These are phyloP conservation scores for Salix udensis DNA, from an alignment of 345 rosid species.

Conservation along the genomic window DNA sequence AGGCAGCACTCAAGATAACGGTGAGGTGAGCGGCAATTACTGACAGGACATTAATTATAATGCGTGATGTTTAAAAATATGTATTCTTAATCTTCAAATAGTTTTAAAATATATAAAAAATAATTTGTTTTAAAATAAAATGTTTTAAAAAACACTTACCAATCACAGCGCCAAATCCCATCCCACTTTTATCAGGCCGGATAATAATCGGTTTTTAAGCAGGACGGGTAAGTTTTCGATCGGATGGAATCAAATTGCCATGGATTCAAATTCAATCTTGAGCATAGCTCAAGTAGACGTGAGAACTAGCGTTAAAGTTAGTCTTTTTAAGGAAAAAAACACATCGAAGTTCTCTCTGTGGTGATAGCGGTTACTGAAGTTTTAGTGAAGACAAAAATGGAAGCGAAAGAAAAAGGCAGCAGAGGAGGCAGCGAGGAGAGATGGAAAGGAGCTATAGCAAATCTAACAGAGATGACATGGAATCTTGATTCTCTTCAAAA, in stretches of 20 bases:
- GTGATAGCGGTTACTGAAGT: not conserved
- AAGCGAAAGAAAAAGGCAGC: conserved; percentile 54
- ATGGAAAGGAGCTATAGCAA: conserved; percentile 80
- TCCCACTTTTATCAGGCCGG: no score
- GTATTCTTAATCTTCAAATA: no score
- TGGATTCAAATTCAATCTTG: not conserved
- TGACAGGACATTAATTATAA: no score
- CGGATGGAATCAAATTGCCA: not conserved
- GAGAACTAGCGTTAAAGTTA: not conserved
- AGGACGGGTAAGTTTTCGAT: no score
- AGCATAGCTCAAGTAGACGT: not conserved
- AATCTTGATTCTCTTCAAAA: conserved; percentile 86
- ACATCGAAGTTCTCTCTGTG: not conserved
- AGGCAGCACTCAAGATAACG: no score
- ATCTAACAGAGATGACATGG: conserved; percentile 77
- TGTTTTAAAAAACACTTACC: no score
- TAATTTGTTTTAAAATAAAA: no score
- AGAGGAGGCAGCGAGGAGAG: conserved; percentile 48
- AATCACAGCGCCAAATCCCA: no score
- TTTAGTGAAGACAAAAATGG: conserved; percentile 16
- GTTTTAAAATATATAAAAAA: no score
- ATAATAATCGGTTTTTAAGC: no score
- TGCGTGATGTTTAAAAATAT: no score
- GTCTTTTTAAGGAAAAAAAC: not conserved
- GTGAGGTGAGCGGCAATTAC: no score